Percentiles rank a stretch among this genome's conserved stretches.
Evolutionary conservation across 495 filamentous ascomycete species (phyloP).

Genomic region (Penicillium cataractarum): DNA sequence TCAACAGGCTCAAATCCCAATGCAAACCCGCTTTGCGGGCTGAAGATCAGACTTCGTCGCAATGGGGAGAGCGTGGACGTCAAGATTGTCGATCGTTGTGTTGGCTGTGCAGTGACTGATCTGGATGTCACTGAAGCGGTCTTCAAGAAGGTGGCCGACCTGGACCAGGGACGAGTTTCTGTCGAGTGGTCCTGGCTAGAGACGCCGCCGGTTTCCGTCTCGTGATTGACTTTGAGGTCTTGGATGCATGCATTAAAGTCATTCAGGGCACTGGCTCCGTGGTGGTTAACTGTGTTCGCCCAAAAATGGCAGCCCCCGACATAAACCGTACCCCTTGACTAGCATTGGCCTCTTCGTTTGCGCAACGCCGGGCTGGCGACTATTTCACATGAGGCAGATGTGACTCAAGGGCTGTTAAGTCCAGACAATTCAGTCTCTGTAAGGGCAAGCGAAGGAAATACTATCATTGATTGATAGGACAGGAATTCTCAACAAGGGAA

Average conservation of each 20-base stretch:
- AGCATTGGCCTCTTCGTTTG: constrained; percentile 68
- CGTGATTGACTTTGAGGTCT: background rate
- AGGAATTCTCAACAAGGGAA: constrained; percentile 63
- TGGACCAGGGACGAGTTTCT: constrained; percentile 58
- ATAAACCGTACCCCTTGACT: constrained; percentile 27
- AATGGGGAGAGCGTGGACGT: constrained; percentile 63
- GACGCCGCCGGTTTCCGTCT: constrained; percentile 24
- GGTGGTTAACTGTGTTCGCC: constrained; percentile 63
- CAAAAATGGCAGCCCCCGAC: constrained; percentile 61
- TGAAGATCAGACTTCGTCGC: constrained; percentile 59
- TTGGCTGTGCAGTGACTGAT: constrained; percentile 64
- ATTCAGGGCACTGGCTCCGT: constrained; percentile 61
- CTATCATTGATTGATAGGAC: constrained; percentile 24
- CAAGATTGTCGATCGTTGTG: constrained; percentile 75
- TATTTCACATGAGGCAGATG: constrained; percentile 84
- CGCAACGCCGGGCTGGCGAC: constrained; percentile 77
- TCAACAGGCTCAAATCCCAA: constrained; percentile 63
- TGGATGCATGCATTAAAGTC: too few species aligned
- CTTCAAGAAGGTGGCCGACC: constrained; percentile 62
- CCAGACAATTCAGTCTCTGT: constrained; percentile 23
- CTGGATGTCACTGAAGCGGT: constrained; percentile 65
- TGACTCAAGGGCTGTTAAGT: constrained; percentile 61
- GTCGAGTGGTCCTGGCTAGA: constrained; percentile 72
- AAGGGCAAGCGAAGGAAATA: constrained; percentile 41
- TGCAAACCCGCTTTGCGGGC: constrained; percentile 69